These are phyloP conservation scores for Pseudopithomyces chartarum DNA, from an alignment of 2,329 filamentous ascomycete genomes.

Conservation along the genomic window DNA sequence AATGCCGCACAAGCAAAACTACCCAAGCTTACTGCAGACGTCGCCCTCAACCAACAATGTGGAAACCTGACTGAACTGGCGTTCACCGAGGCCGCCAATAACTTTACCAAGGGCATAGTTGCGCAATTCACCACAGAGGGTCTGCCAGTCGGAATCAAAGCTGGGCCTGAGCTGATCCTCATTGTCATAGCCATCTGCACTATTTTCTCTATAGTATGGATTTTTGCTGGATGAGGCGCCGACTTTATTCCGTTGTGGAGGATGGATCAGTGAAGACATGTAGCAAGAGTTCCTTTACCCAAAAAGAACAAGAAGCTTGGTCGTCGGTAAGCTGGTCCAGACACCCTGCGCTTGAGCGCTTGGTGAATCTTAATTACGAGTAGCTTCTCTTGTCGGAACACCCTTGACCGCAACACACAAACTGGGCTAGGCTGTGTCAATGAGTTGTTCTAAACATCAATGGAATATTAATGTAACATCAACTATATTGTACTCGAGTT, in stretches of 20 bases:
- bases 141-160: slow-evolving; percentile 35
- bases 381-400: no score
- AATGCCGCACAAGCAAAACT: slow-evolving; percentile 48
- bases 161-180: slow-evolving; percentile 27
- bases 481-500: no score
- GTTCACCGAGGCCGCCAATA: slow-evolving; percentile 49
- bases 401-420: no score
- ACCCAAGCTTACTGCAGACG: slow-evolving; percentile 47
- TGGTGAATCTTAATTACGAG: no score
- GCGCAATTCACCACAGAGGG: slow-evolving; percentile 37
- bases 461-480: no score
- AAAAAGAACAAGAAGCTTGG: not conserved
- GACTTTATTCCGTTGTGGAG: not conserved
- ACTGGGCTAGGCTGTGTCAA: no score
- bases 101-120: slow-evolving; percentile 53
- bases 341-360: no score
- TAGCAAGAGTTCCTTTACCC: not conserved
- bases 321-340: no score
- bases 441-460: no score
- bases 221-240: slow-evolving; percentile 20
- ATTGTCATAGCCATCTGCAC: slow-evolving; percentile 19
- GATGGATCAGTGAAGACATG: not conserved
- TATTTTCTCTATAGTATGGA: slow-evolving; percentile 31
- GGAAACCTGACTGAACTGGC: slow-evolving; percentile 54
- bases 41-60: slow-evolving; percentile 50